Conservation (phyloP, 192 early-diverging fungal genomes). For the Coemansia erecta region DNA sequence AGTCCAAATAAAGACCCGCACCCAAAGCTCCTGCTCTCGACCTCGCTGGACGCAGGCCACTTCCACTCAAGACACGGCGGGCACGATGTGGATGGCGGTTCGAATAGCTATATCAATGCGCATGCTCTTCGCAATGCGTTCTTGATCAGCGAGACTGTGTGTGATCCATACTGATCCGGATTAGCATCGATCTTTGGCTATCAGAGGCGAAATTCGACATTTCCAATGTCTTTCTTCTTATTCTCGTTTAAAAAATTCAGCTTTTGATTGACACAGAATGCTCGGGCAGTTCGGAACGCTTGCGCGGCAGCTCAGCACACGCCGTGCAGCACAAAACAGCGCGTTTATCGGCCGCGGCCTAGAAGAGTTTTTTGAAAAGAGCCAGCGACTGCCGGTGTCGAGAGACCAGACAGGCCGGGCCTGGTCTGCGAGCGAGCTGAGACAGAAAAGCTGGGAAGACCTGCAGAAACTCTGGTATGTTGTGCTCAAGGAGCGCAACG, state of each 20-base stretch:
- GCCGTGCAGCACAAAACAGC: conserved; percentile 41
- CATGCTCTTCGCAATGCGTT: conserved; percentile 44
- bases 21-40: conserved; percentile 29
- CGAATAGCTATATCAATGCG: conserved; percentile 11
- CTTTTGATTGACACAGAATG: conserved; percentile 12
- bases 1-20: too few species aligned
- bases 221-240: too few species aligned
- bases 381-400: conserved; percentile 52
- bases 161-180: too few species aligned
- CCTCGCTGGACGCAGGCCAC: conserved; percentile 31
- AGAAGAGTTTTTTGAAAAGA: conserved; percentile 64
- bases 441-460: conserved; percentile 94
- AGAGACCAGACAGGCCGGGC: conserved; percentile 66
- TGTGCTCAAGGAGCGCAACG: conserved; percentile 80
- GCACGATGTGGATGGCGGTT: neutral
- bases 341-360: conserved; percentile 56
- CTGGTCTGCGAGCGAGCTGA: conserved; percentile 87
- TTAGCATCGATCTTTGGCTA: too few species aligned
- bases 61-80: conserved; percentile 19
- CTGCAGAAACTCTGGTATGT: conserved; percentile 95
- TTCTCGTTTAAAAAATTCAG: neutral
- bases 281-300: conserved; percentile 23
- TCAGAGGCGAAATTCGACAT: too few species aligned
- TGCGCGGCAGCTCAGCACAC: conserved; percentile 38
- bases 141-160: conserved; percentile 19